phyloP scores from a whole-genome alignment of 202 grass and related monocot genomes.

The Zizania palustris region DNA sequence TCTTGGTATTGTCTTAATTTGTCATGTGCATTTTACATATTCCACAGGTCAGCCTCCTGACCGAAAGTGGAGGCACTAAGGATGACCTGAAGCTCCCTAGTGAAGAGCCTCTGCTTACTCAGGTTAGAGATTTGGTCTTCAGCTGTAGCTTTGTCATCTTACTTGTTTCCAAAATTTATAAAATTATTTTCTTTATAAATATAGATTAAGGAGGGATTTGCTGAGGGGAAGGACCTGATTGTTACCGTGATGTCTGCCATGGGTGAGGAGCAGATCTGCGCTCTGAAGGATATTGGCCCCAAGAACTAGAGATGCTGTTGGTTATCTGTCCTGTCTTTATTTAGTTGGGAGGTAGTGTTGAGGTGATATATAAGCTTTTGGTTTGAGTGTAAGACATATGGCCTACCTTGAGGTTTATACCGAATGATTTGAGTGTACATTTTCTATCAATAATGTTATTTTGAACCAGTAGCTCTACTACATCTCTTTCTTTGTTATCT shows the following conservation, averaged over 20 bases:
- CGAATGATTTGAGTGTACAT: constrained; percentile 31
- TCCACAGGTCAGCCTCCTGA: constrained; percentile 76
- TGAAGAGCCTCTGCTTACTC: constrained; percentile 62
- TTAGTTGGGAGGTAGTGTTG: constrained; percentile 35
- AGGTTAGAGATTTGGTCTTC: constrained; percentile 42
- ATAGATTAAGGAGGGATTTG: constrained; percentile 62
- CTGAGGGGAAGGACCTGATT: constrained; percentile 72
- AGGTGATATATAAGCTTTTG: constrained; percentile 33
- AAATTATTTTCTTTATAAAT: constrained; percentile 4
- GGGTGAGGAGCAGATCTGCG: constrained; percentile 84
- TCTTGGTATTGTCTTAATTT: neutral
- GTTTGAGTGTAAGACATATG: constrained; percentile 3
- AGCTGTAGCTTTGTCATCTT: neutral
- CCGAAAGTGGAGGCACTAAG: constrained; percentile 78
- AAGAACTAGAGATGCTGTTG: constrained; percentile 45
- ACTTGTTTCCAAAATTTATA: neutral
- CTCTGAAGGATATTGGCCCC: constrained; percentile 66
- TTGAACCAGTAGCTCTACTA: constrained; percentile 19
- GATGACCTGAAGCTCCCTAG: constrained; percentile 84
- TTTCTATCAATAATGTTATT: constrained; percentile 22
- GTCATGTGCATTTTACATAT: neutral
- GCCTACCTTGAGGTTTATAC: constrained; percentile 20
- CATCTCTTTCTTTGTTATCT: neutral
- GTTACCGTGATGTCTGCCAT: constrained; percentile 75
- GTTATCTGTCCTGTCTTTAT: constrained; percentile 19